Percentiles rank a stretch among this genome's conserved stretches.
phyloP scores from a whole-genome alignment of 441 rosid genomes.

The Populus trichocarpa region DNA sequence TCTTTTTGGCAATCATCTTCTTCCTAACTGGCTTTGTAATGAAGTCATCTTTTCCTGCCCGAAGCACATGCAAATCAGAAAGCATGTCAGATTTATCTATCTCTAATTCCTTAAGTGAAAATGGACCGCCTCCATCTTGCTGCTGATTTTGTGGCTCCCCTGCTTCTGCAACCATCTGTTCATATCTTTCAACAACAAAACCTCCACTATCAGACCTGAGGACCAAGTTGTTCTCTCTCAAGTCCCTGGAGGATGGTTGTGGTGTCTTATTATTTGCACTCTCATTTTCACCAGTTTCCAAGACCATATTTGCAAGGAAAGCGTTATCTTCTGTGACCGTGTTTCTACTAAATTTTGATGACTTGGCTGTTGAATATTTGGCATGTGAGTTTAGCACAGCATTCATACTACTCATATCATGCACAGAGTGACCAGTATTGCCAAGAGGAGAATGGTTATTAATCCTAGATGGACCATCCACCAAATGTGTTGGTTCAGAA shows the following conservation, averaged over 20 bases:
- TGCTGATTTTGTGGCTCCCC: constrained; percentile 17
- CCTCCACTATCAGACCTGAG: constrained; percentile 13
- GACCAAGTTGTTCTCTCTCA: constrained; percentile 19
- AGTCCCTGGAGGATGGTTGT: constrained; percentile 24
- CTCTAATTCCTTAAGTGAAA: constrained; percentile 23
- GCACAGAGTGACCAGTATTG: constrained; percentile 18
- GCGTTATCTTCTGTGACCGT: constrained; percentile 8
- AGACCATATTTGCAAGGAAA: background rate
- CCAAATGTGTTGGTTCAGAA: constrained; percentile 17
- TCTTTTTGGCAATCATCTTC: constrained; percentile 50
- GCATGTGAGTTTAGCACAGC: constrained; percentile 23
- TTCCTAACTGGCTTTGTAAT: constrained; percentile 34
- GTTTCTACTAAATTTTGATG: constrained; percentile 16
- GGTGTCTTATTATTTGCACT: constrained; percentile 26
- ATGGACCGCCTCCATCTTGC: constrained; percentile 23
- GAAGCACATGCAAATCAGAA: constrained; percentile 21
- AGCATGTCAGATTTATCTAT: constrained; percentile 21
- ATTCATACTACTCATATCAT: constrained; percentile 15
- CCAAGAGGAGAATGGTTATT: constrained; percentile 17
- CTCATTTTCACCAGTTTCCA: constrained; percentile 14
- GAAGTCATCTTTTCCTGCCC: constrained; percentile 28
- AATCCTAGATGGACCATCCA: constrained; percentile 21
- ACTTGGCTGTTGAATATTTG: constrained; percentile 17
- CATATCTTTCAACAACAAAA: constrained; percentile 14
- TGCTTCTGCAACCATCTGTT: constrained; percentile 19